phyloP scores from a whole-genome alignment of 768 basidiomycete species.

The Rhodotorula kratochvilovae region DNA sequence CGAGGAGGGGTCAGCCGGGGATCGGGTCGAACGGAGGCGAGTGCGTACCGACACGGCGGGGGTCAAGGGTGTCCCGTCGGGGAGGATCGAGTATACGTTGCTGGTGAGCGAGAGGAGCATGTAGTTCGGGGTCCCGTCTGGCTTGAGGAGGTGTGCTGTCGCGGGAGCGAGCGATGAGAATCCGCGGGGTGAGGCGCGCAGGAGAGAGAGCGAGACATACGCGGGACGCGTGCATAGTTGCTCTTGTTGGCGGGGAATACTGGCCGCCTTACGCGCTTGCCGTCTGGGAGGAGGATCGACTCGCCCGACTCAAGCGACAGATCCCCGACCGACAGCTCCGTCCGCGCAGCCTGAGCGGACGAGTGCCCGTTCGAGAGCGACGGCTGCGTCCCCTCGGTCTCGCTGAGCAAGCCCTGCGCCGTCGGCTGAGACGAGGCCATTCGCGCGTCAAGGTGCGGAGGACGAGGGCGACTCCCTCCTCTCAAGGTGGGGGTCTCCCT shows the following conservation, averaged over 20 bases:
- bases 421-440: neutral
- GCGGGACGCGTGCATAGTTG: conserved; percentile 12
- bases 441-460: no score
- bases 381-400: conserved; percentile 18
- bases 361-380: neutral
- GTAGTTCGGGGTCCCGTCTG: conserved; percentile 74
- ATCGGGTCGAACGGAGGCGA: neutral
- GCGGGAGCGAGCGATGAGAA: neutral
- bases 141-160: conserved; percentile 57
- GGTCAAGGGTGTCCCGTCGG: conserved; percentile 52
- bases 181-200: neutral
- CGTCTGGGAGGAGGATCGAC: conserved; percentile 17
- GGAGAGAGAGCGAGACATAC: neutral
- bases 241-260: conserved; percentile 15
- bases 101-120: conserved; percentile 80
- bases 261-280: conserved; percentile 1
- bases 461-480: no score
- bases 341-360: no score
- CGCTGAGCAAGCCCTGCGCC: conserved; percentile 7
- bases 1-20: neutral
- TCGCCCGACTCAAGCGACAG: neutral
- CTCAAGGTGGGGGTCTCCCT: no score
- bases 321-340: neutral
- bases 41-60: conserved; percentile 23
- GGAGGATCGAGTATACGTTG: conserved; percentile 82